Evolutionary conservation across 805 yeast species (phyloP).

Genomic region (Gaillardinia entomophila): DNA sequence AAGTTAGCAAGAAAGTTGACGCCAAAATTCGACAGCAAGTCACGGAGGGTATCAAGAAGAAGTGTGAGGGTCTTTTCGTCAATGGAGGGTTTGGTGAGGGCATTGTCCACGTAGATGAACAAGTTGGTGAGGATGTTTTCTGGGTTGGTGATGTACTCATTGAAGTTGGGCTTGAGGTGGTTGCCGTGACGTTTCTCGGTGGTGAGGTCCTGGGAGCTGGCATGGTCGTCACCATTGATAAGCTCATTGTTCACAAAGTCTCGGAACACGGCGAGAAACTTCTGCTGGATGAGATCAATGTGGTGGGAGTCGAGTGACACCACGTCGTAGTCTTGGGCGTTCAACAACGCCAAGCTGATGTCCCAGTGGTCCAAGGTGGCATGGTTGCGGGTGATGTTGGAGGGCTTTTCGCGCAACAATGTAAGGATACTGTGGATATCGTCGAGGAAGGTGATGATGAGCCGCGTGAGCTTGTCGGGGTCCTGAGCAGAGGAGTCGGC

Average conservation of each 20-base stretch:
- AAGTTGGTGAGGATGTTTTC: conserved; percentile 38
- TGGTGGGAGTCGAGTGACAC: conserved; percentile 7
- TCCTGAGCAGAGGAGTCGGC: conserved; percentile 7
- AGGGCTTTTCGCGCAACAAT: conserved; percentile 24
- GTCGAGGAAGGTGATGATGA: conserved; percentile 23
- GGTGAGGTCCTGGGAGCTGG: not conserved
- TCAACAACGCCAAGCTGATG: conserved; percentile 26
- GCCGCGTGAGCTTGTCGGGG: conserved; percentile 9
- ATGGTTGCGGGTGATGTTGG: conserved; percentile 36
- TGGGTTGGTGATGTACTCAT: conserved; percentile 33
- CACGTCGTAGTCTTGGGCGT: conserved; percentile 14
- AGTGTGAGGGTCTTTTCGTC: conserved; percentile 17
- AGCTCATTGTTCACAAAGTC: conserved; percentile 31
- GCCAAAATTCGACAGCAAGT: conserved; percentile 30
- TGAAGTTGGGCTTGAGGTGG: conserved; percentile 33
- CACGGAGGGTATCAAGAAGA: conserved; percentile 17
- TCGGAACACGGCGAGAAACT: conserved; percentile 34
- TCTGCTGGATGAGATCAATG: conserved; percentile 27
- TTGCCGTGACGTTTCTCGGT: conserved; percentile 7
- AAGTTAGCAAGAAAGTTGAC: conserved; percentile 42
- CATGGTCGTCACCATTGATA: conserved; percentile 4
- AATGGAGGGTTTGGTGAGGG: conserved; percentile 15
- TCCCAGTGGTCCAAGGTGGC: conserved; percentile 43
- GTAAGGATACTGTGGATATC: conserved; percentile 26
- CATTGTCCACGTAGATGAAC: conserved; percentile 30